A percentile compares a stretch with the other conserved stretches of the same genome.
Evolutionary conservation across 2,329 filamentous ascomycete species (phyloP).

Genomic region (Aspergillus sp.): DNA sequence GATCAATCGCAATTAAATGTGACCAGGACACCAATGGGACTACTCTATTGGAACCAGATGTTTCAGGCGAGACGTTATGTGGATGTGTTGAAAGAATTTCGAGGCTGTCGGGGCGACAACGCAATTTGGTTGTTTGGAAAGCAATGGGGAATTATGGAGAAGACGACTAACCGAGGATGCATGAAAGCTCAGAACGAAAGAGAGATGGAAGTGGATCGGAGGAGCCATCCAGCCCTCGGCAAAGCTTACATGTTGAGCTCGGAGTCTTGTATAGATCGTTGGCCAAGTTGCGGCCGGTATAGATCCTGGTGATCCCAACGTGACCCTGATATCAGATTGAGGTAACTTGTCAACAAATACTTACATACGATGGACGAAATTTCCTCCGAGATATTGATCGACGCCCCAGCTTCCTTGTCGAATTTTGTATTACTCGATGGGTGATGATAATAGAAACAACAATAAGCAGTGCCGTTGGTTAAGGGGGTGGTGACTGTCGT

Average conservation of each 20-base stretch:
- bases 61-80: too few species aligned
- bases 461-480: not conserved
- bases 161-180: not conserved
- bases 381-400: conserved; percentile 6
- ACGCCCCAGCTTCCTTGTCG: not conserved
- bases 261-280: not conserved
- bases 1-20: too few species aligned
- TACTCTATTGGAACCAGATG: too few species aligned
- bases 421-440: not conserved
- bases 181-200: not conserved
- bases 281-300: not conserved
- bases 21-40: too few species aligned
- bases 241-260: not conserved
- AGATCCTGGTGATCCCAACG: not conserved
- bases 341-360: not conserved
- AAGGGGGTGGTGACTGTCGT: not conserved
- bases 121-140: too few species aligned
- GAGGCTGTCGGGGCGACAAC: too few species aligned
- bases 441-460: not conserved
- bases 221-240: not conserved
- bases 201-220: not conserved
- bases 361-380: not conserved
- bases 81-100: too few species aligned
- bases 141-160: not conserved
- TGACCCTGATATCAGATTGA: not conserved